A percentile compares a stretch with the other conserved stretches of the same genome.
Conservation (phyloP, 2,329 filamentous ascomycete species). For the Aaosphaeria arxii region DNA sequence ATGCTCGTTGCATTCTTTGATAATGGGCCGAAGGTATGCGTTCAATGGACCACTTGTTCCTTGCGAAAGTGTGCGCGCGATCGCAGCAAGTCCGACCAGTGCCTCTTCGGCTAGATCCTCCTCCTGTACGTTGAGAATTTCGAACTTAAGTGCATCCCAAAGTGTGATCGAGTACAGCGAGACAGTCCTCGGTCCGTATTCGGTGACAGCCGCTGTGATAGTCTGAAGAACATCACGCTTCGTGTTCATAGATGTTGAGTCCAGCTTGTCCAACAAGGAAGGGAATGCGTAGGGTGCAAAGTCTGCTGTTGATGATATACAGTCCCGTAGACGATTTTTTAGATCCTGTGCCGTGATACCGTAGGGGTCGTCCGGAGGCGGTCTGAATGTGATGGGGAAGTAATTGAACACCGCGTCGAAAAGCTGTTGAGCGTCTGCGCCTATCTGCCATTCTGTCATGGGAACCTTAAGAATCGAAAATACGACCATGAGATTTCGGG, state of each 20-base stretch:
- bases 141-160: conserved; percentile 68
- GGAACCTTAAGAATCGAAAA: conserved; percentile 66
- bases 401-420: conserved; percentile 71
- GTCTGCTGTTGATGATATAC: conserved; percentile 59
- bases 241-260: conserved; percentile 66
- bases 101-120: conserved; percentile 62
- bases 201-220: conserved; percentile 57
- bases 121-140: conserved; percentile 65
- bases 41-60: conserved; percentile 47
- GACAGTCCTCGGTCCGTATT: conserved; percentile 58
- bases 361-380: conserved; percentile 67
- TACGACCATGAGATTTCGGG: conserved; percentile 67
- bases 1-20: conserved; percentile 66
- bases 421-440: conserved; percentile 57
- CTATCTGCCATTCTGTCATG: conserved; percentile 66
- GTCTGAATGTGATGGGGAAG: conserved; percentile 69
- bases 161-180: conserved; percentile 63
- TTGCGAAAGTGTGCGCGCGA: conserved; percentile 55
- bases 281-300: conserved; percentile 68
- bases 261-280: conserved; percentile 66
- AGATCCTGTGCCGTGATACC: conserved; percentile 67
- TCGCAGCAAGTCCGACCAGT: conserved; percentile 52
- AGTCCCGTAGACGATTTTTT: conserved; percentile 62
- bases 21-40: conserved; percentile 58
- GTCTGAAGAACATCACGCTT: conserved; percentile 63